Percentiles rank a stretch among this genome's conserved stretches.
phyloP scores from a whole-genome alignment of 169 alveolate genomes.

The Perkinsus marinus region DNA sequence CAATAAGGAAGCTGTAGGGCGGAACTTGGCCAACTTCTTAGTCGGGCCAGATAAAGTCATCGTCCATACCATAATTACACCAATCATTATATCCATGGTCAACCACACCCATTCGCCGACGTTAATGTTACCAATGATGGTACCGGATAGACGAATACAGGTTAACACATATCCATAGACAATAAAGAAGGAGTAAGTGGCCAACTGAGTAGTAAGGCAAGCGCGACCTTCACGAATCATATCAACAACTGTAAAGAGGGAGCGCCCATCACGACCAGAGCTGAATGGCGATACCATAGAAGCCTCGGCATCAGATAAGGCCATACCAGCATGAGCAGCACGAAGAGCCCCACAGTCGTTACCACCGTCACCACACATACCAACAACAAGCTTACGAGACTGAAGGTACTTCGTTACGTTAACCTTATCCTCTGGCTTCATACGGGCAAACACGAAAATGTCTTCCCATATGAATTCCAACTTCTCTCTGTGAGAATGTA shows the following conservation, averaged over 20 bases:
- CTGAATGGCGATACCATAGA: background rate
- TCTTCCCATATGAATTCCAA: background rate
- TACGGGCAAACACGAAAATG: background rate
- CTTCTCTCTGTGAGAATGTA: background rate
- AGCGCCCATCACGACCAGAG: background rate
- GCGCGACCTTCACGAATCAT: conserved; percentile 69
- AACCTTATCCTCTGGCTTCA: background rate
- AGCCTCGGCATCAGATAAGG: conserved; percentile 48
- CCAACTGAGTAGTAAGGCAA: conserved; percentile 67
- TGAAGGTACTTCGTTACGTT: background rate
- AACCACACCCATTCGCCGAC: conserved; percentile 70
- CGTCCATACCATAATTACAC: conserved; percentile 45
- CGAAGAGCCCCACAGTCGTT: conserved; percentile 83
- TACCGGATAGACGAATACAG: conserved; percentile 43
- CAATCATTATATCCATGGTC: conserved; percentile 46
- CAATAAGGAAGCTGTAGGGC: background rate
- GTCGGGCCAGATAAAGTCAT: conserved; percentile 48
- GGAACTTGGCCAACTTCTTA: conserved; percentile 4
- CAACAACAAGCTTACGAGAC: conserved; percentile 13
- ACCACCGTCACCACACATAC: conserved; percentile 87
- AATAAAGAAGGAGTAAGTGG: conserved; percentile 71
- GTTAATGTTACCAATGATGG: conserved; percentile 50
- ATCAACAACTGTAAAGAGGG: background rate
- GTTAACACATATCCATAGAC: conserved; percentile 68
- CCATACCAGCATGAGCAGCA: conserved; percentile 77